Percentiles rank a stretch among this genome's conserved stretches.
Conservation (phyloP, 345 rosid genomes). For the Arabidopsis arenosa region DNA sequence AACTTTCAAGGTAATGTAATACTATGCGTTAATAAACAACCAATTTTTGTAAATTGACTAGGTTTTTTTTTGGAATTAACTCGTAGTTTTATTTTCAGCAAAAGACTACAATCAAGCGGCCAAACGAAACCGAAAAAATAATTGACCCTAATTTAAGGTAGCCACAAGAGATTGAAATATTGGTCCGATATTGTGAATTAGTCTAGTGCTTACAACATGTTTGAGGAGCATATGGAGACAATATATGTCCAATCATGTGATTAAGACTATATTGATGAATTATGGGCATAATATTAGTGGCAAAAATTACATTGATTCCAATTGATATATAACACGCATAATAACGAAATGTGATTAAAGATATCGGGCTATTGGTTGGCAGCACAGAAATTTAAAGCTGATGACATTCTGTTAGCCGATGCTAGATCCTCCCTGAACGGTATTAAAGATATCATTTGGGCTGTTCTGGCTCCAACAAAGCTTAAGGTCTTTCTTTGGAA, state of each 20-base stretch:
- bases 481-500: too few relatives aligned
- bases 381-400: too few relatives aligned
- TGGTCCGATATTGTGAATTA: slow-evolving; percentile 13
- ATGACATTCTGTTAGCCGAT: too few relatives aligned
- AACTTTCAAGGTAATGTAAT: slow-evolving; percentile 1
- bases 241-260: slow-evolving; percentile 13
- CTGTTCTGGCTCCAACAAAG: too few relatives aligned
- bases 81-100: background rate
- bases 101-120: background rate
- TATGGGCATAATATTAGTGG: too few relatives aligned
- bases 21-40: background rate
- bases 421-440: too few relatives aligned
- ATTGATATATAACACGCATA: too few relatives aligned
- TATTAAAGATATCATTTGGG: too few relatives aligned
- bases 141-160: slow-evolving; percentile 1
- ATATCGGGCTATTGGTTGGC: too few relatives aligned
- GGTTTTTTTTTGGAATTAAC: background rate
- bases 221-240: slow-evolving; percentile 5
- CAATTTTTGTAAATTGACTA: background rate
- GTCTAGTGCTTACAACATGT: slow-evolving; percentile 8
- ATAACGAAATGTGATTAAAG: too few relatives aligned
- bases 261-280: too few relatives aligned
- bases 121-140: slow-evolving; percentile 5
- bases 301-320: too few relatives aligned
- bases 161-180: slow-evolving; percentile 2